A percentile compares a stretch with the other conserved stretches of the same genome.
Conservation (phyloP, 257 asterid species). For the Jacaranda mimosifolia region DNA sequence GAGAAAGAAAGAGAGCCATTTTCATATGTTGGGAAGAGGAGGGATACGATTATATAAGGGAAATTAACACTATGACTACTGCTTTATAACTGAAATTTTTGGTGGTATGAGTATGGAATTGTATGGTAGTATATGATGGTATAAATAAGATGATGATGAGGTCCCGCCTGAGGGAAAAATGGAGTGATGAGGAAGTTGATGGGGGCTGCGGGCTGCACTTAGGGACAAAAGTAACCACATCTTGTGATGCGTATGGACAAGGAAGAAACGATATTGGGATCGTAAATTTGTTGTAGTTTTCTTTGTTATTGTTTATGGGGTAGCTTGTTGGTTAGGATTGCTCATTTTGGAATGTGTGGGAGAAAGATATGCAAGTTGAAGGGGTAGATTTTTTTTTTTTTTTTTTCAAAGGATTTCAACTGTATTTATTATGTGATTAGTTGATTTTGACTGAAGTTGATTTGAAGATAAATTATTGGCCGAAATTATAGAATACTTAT, state of each 20-base stretch:
- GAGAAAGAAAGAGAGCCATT: constrained; percentile 56
- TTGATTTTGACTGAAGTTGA: no score
- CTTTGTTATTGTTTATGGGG: neutral
- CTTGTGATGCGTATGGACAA: constrained; percentile 15
- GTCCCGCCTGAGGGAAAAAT: constrained; percentile 43
- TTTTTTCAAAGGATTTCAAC: no score
- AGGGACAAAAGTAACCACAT: constrained; percentile 37
- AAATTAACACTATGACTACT: neutral
- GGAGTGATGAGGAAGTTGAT: constrained; percentile 35
- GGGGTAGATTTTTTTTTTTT: neutral
- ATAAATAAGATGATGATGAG: constrained; percentile 53
- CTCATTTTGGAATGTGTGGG: constrained; percentile 23
- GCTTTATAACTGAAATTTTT: neutral
- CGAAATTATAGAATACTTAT: no score
- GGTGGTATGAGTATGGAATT: neutral
- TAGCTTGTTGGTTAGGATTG: constrained; percentile 24
- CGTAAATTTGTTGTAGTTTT: constrained; percentile 4
- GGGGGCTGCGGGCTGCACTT: constrained; percentile 43
- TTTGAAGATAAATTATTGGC: no score
- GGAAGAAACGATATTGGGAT: constrained; percentile 4
- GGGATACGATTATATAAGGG: neutral
- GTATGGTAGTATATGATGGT: neutral
- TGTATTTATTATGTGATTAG: no score
- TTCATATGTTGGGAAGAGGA: neutral
- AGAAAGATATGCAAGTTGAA: neutral